Base-by-base conservation (phyloP, 2,329 filamentous ascomycete species). In the Berkeleyomyces rouxiae region DNA sequence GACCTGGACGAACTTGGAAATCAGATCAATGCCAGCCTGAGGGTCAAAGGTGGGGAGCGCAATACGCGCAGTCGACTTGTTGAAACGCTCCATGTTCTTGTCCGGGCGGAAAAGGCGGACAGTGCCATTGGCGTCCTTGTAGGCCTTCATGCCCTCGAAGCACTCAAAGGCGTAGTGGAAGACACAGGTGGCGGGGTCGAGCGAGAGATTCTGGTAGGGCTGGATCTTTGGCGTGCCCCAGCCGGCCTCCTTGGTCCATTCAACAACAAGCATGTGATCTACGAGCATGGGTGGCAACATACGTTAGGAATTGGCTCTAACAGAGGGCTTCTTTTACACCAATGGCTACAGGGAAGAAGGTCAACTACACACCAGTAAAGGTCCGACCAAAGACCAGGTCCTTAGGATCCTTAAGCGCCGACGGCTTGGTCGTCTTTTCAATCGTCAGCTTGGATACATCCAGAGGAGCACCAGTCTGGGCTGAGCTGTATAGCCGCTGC, bases 141-240 rank as follows among this genome's bases (percentile, higher is more conserved):
- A 99, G 65, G 93, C 93, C 79, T 99, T 99, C 90, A 97, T 96
- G 68, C 93, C 93, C 78, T 99, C 93, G 75, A 99, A 99, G 74
- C 88, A 93, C 75, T 95, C 89, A 72, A 97, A 97, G 58, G 90
- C 93, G 75, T 99, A 99, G 81, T 99, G 93, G 77, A 99, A 92
- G 66, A 97, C 93, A 76, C 91, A 97, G 42, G 90, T 93, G 51
- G 93, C 90, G 36, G 93, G 93, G 74, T 97, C 93, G 69, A 99
- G 86, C 55, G 88, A 92, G 69, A 99, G 88, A 76, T 96, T 96
- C 76, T 96, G 90, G 79, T 97, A 97, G 23, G 93, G 93, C 16
- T 82, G 85, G 72, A 99, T 97, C 67, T 83, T 80, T 64, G 92
- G 89, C 11, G 84, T 76, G 49, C 86, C 76, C 93, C 93, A 96